phyloP scores from a whole-genome alignment of 768 basidiomycete genomes.

The Lactifluus hygrophoroides region DNA sequence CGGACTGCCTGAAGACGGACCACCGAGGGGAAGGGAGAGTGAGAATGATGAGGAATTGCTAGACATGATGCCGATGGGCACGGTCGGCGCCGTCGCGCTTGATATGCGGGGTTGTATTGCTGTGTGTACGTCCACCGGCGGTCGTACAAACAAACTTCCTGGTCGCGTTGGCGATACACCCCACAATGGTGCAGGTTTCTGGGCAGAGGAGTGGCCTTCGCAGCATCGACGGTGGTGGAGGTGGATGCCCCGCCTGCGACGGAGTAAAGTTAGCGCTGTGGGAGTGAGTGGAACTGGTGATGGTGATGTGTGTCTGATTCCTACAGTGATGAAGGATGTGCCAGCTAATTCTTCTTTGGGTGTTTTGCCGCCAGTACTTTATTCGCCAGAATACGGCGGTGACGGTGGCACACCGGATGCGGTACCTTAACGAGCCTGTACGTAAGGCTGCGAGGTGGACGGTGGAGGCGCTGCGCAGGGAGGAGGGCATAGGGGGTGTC shows the following conservation, averaged over 20 bases:
- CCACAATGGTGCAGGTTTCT: slow-evolving; percentile 67
- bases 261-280: slow-evolving; percentile 38
- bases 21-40: slow-evolving; percentile 29
- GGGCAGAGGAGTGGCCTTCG: slow-evolving; percentile 70
- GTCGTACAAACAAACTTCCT: slow-evolving; percentile 73
- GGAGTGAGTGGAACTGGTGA: slow-evolving; percentile 83
- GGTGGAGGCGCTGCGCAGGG: slow-evolving; percentile 46
- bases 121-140: slow-evolving; percentile 70
- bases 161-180: slow-evolving; percentile 84
- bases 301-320: slow-evolving; percentile 53
- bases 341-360: not conserved
- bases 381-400: slow-evolving; percentile 61
- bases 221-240: slow-evolving; percentile 26
- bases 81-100: slow-evolving; percentile 78
- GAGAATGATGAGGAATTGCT: slow-evolving; percentile 27
- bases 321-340: not conserved
- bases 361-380: slow-evolving; percentile 49
- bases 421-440: slow-evolving; percentile 49
- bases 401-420: slow-evolving; percentile 59
- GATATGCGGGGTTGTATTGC: slow-evolving; percentile 69
- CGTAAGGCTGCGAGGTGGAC: slow-evolving; percentile 44
- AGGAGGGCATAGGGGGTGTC: slow-evolving; percentile 66
- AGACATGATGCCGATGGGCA: slow-evolving; percentile 63
- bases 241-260: slow-evolving; percentile 34
- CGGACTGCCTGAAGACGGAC: slow-evolving; percentile 61